Evolutionary conservation across 1,139 yeast genomes (phyloP).

Genomic region (Oligophagozyma castellii): DNA sequence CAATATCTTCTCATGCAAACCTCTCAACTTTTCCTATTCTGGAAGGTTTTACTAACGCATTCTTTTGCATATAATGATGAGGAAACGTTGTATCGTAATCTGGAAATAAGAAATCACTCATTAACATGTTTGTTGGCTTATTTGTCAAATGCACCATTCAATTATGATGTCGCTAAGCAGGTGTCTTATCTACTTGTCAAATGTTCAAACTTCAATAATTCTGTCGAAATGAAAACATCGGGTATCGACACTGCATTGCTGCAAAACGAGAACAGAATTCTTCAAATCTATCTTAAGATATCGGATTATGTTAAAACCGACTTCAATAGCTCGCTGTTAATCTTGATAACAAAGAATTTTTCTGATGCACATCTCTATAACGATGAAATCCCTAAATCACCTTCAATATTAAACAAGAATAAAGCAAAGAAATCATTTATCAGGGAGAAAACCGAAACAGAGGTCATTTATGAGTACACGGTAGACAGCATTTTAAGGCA

Average conservation of each 20-base stretch:
- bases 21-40: conserved; percentile 60
- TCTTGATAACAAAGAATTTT: conserved; percentile 33
- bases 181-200: conserved; percentile 32
- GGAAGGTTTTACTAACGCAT: conserved; percentile 68
- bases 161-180: conserved; percentile 30
- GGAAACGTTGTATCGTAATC: conserved; percentile 30
- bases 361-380: conserved; percentile 27
- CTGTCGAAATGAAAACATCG: conserved; percentile 15
- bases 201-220: conserved; percentile 24
- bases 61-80: conserved; percentile 21
- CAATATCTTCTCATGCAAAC: conserved; percentile 56
- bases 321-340: conserved; percentile 31
- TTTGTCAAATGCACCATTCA: conserved; percentile 25
- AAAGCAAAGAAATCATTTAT: conserved; percentile 9
- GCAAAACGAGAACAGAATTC: conserved; percentile 30
- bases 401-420: conserved; percentile 11
- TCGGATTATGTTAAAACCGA: conserved; percentile 30
- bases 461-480: conserved; percentile 9
- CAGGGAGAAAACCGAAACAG: conserved; percentile 13
- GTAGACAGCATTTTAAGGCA: conserved; percentile 14
- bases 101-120: conserved; percentile 36
- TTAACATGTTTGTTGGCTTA: conserved; percentile 34
- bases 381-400: conserved; percentile 8
- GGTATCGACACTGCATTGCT: conserved; percentile 20
- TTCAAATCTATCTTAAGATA: conserved; percentile 31